Percentiles rank a stretch among this genome's conserved stretches.
These are phyloP conservation scores for Candida tallmaniae DNA, from an alignment of 805 yeast species.

Conservation along the genomic window DNA sequence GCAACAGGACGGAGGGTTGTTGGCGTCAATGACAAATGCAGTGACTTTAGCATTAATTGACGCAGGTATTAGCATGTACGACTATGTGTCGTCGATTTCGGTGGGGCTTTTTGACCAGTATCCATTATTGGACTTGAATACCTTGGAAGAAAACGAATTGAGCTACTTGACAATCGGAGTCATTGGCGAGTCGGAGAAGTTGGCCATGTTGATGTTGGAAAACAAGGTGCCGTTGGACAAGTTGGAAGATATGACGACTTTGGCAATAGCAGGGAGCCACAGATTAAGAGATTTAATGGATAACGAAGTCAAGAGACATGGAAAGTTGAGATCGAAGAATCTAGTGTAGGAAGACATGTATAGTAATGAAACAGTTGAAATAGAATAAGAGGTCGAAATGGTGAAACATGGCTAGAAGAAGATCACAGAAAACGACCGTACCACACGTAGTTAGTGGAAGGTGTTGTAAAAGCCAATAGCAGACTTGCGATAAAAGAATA, in stretches of 20 bases:
- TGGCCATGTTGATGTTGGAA: slow-evolving; percentile 73
- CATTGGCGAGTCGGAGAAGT: slow-evolving; percentile 75
- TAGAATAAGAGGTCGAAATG: too few species aligned
- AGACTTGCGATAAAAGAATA: too few species aligned
- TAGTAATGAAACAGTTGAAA: too few species aligned
- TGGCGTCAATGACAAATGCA: slow-evolving; percentile 78
- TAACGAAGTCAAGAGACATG: slow-evolving; percentile 71
- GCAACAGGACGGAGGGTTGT: slow-evolving; percentile 85
- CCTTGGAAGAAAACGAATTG: slow-evolving; percentile 79
- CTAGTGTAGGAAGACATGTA: slow-evolving; percentile 1
- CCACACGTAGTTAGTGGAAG: too few species aligned
- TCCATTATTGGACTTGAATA: slow-evolving; percentile 78
- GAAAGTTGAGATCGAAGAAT: slow-evolving; percentile 28
- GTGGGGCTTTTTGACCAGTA: slow-evolving; percentile 75
- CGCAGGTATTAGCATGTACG: slow-evolving; percentile 93
- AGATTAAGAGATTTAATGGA: slow-evolving; percentile 83
- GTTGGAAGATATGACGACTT: slow-evolving; percentile 67
- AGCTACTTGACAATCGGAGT: slow-evolving; percentile 79
- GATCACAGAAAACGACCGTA: too few species aligned
- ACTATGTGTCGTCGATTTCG: slow-evolving; percentile 75
- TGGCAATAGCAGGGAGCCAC: slow-evolving; percentile 86
- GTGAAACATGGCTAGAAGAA: too few species aligned
- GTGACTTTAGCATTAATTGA: slow-evolving; percentile 86
- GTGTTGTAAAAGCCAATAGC: too few species aligned
- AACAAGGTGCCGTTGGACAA: slow-evolving; percentile 81